Base-by-base conservation (phyloP, 352 stramenopile species). In the Blastocystis sp. region DNA sequence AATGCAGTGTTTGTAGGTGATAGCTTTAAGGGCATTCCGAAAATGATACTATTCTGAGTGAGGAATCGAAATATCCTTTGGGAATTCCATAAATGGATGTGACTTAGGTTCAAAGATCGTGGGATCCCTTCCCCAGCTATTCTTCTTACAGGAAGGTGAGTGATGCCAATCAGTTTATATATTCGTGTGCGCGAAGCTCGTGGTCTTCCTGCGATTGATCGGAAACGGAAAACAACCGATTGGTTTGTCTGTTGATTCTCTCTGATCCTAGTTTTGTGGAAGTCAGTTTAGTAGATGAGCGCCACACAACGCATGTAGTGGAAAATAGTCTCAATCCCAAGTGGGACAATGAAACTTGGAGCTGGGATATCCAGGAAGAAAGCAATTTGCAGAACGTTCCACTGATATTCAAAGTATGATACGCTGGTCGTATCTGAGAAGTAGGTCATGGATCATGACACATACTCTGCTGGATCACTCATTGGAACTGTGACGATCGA, bases 401-500 rank as follows among this genome's bases (percentile, higher is more conserved):
- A 20, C 95, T 99, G 61, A 95, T 98, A 90, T 98, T 99, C 91
- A 97, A 94, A 90, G 93, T 95, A 39, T 92, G 91, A 69, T 91
- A 92, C 0, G 39, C 0, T 76, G 11, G 7, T 23, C 11, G 9
- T 29, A 29, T 4, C 34, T 90, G 23, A 70, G 41, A 37, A 43
- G 50, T 76, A 94, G 91, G 94, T 97, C 90, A 96, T 96, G 93
- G 95, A 97, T 92, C 94, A 97, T 87, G 95, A 98, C 92, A 94
- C 96, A 41, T 97, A 97, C 91, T 96, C 93, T 20, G 94, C 94
- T 50, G 94, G 97, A 82, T 94, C 96, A 87, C 96, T 95, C 34
- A 98, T 98, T 87, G 97, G 96, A 1, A 93, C 98, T 43, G 96
- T 98, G 5, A 98, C 98, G 89, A 94, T 99, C 39, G 96, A 98